Evolutionary conservation across 441 rosid genomes (phyloP).

Genomic region (Mallotus repandus): DNA sequence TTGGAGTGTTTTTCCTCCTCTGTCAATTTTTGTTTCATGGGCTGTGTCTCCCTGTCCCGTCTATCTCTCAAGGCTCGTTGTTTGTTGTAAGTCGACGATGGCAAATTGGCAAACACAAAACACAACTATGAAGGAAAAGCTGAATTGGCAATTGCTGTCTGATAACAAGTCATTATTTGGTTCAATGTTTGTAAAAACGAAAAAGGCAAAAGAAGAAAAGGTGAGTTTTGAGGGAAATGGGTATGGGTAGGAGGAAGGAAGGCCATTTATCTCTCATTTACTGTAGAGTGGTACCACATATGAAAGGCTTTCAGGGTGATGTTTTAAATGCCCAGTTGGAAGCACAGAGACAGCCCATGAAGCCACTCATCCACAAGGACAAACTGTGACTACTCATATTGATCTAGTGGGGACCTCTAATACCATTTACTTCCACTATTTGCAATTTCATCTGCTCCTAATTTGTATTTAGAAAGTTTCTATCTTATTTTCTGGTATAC

Average conservation of each 20-base stretch:
- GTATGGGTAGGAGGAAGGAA: slow-evolving; percentile 2
- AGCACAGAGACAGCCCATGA: slow-evolving; percentile 37
- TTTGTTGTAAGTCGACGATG: no score
- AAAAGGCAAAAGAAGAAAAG: slow-evolving; percentile 7
- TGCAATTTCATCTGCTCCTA: not conserved
- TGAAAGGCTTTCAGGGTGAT: slow-evolving; percentile 15
- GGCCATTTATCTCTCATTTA: slow-evolving; percentile 20
- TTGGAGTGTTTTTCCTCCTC: no score
- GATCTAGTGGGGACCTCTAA: slow-evolving; percentile 27
- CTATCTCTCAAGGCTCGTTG: no score
- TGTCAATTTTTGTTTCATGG: no score
- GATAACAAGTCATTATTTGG: not conserved
- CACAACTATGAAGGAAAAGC: no score
- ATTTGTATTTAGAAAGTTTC: not conserved
- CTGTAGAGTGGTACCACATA: slow-evolving; percentile 23
- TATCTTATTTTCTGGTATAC: no score
- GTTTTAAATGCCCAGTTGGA: slow-evolving; percentile 22
- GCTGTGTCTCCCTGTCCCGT: no score
- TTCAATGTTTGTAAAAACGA: no score
- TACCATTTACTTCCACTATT: not conserved
- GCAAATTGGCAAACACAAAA: no score
- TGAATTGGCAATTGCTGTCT: no score
- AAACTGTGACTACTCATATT: slow-evolving; percentile 24
- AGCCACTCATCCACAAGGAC: slow-evolving; percentile 12
- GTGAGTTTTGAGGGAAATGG: not conserved